A percentile compares a stretch with the other conserved stretches of the same genome.
Conservation (phyloP, 2,329 filamentous ascomycete species). For the Fusarium graminum region DNA sequence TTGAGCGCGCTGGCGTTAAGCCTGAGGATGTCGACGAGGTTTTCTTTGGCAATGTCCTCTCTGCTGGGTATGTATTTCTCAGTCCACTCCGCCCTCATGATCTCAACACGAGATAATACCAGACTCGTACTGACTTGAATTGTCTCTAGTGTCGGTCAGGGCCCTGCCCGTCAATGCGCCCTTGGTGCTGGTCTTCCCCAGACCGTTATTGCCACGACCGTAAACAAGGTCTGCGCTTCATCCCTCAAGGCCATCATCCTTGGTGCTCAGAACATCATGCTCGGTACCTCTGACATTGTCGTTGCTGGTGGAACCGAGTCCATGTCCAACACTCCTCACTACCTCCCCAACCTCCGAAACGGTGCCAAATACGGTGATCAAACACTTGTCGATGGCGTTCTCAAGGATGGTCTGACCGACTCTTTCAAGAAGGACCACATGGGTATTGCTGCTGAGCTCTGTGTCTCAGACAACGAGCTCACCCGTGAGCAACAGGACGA, state of each 20-base stretch:
- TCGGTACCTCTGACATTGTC: constrained; percentile 90
- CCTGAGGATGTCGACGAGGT: constrained; percentile 93
- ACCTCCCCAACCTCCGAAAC: constrained; percentile 86
- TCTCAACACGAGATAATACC: constrained; percentile 4
- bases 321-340: constrained; percentile 98
- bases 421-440: constrained; percentile 97
- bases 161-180: constrained; percentile 94
- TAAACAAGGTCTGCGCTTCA: constrained; percentile 99
- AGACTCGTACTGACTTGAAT: constrained; percentile 31
- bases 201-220: constrained; percentile 85
- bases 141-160: constrained; percentile 83
- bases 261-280: constrained; percentile 96
- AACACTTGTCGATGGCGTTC: constrained; percentile 87
- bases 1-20: constrained; percentile 90
- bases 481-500: constrained; percentile 90
- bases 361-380: constrained; percentile 96
- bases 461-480: constrained; percentile 85
- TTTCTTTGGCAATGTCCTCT: constrained; percentile 98
- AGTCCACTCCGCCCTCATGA: constrained; percentile 21
- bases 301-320: constrained; percentile 96
- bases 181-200: constrained; percentile 87
- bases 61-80: constrained; percentile 78
- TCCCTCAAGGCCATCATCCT: constrained; percentile 94
- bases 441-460: constrained; percentile 93
- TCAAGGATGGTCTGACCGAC: constrained; percentile 95